phyloP scores from a whole-genome alignment of 768 basidiomycete genomes.

The Calocybe cyanea region DNA sequence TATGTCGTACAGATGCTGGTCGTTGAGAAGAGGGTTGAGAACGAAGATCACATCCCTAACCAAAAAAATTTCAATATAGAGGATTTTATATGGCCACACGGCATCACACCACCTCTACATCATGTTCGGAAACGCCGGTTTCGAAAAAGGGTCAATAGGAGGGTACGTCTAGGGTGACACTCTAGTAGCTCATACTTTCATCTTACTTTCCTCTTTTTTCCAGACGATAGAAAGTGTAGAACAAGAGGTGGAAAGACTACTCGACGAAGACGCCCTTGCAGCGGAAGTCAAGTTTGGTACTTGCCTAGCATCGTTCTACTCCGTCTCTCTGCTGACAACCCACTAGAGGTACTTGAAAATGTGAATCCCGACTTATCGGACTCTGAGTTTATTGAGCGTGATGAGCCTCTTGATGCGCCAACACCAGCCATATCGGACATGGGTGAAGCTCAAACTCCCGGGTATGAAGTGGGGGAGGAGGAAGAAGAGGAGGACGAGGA shows the following conservation, averaged over 20 bases:
- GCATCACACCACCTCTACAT: constrained; percentile 89
- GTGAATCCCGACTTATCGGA: constrained; percentile 90
- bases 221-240: constrained; percentile 95
- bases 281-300: constrained; percentile 76
- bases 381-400: constrained; percentile 78
- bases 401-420: constrained; percentile 61
- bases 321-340: background rate
- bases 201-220: too few relatives aligned
- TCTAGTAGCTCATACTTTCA: background rate
- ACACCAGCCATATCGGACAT: constrained; percentile 69
- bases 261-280: constrained; percentile 77
- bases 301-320: background rate
- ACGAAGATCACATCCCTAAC: constrained; percentile 58
- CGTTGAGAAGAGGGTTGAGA: constrained; percentile 70
- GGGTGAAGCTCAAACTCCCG: constrained; percentile 61
- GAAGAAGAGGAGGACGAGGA: constrained; percentile 58
- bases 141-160: constrained; percentile 80
- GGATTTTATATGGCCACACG: constrained; percentile 97
- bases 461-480: constrained; percentile 49
- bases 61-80: constrained; percentile 82
- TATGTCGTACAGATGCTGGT: constrained; percentile 74
- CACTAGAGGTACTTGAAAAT: constrained; percentile 77
- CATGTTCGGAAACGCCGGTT: constrained; percentile 90
- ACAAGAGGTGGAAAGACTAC: constrained; percentile 83
- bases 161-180: constrained; percentile 43